Conservation (phyloP, 2,329 filamentous ascomycete species). For the Teratosphaeriaceae sp. region DNA sequence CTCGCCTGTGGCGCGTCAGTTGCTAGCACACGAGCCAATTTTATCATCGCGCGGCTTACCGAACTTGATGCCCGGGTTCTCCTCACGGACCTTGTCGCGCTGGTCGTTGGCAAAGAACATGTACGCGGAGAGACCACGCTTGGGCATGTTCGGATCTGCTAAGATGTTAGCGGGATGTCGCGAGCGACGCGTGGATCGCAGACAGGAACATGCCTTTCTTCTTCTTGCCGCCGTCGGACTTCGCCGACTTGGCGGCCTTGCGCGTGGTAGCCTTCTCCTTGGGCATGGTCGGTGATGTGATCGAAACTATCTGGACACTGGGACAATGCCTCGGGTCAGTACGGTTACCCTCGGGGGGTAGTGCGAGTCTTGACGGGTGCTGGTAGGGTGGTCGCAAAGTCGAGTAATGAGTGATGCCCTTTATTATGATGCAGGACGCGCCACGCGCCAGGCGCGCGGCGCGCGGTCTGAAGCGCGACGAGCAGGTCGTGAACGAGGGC, state of each 20-base stretch:
- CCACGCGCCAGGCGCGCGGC: no score
- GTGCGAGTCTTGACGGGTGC: no score
- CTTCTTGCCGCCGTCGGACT: slow-evolving; percentile 54
- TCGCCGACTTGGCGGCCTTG: slow-evolving; percentile 46
- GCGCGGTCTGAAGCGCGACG: no score
- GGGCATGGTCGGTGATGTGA: slow-evolving; percentile 49
- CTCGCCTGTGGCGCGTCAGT: slow-evolving; percentile 54
- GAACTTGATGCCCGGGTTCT: slow-evolving; percentile 97
- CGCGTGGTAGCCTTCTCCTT: slow-evolving; percentile 59
- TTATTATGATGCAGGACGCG: no score
- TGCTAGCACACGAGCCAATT: neutral
- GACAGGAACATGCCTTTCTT: slow-evolving; percentile 58
- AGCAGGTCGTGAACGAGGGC: no score
- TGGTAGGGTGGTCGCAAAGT: no score
- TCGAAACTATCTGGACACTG: no score
- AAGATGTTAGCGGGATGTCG: slow-evolving; percentile 11
- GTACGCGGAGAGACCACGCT: slow-evolving; percentile 98
- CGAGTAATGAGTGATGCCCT: no score
- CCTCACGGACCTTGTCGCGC: slow-evolving; percentile 94
- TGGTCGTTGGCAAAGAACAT: slow-evolving; percentile 99
- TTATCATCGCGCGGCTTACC: slow-evolving; percentile 48
- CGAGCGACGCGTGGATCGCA: slow-evolving; percentile 3
- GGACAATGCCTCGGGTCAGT: no score
- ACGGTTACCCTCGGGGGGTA: no score
- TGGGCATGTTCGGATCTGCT: slow-evolving; percentile 91